phyloP scores from a whole-genome alignment of 768 basidiomycete species.

The Sporobolomyces phaffii region DNA sequence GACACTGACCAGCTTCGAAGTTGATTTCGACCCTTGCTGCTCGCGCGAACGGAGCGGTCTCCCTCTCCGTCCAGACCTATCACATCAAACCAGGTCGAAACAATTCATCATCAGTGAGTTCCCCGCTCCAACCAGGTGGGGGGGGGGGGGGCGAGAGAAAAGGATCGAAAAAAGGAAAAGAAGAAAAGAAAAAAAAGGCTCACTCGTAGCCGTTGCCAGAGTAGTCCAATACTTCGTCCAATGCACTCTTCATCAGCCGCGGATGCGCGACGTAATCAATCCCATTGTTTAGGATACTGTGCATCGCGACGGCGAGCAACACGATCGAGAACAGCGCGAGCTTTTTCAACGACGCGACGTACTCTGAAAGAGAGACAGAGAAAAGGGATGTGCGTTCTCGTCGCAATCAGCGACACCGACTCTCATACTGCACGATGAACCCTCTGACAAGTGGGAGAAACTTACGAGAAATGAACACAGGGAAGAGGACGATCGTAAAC shows the following conservation, averaged over 20 bases:
- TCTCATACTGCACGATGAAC: too few species aligned
- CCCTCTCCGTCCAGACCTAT: constrained; percentile 19
- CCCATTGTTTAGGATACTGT: constrained; percentile 75
- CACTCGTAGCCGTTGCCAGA: constrained; percentile 52
- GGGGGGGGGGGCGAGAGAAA: not conserved
- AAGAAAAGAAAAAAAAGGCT: not conserved
- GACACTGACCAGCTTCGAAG: constrained; percentile 4
- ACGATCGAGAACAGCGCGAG: constrained; percentile 76
- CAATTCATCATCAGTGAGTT: not conserved
- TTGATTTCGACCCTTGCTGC: not conserved
- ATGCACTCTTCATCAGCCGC: constrained; percentile 60
- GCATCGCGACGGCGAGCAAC: constrained; percentile 55
- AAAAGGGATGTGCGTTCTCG: too few species aligned
- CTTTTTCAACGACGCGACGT: constrained; percentile 57
- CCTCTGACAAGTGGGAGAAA: too few species aligned
- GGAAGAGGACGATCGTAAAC: constrained; percentile 56
- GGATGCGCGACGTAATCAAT: constrained; percentile 96
- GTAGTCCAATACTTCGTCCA: constrained; percentile 72
- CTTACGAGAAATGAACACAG: constrained; percentile 33
- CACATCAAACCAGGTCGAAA: not conserved
- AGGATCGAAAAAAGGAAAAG: too few species aligned
- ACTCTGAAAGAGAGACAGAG: constrained; percentile 12
- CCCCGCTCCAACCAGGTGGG: too few species aligned
- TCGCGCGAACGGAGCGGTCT: constrained; percentile 3
- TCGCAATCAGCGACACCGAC: too few species aligned